phyloP scores from a whole-genome alignment of 1,284 basidiomycete genomes.

The Boletus calvinii region DNA sequence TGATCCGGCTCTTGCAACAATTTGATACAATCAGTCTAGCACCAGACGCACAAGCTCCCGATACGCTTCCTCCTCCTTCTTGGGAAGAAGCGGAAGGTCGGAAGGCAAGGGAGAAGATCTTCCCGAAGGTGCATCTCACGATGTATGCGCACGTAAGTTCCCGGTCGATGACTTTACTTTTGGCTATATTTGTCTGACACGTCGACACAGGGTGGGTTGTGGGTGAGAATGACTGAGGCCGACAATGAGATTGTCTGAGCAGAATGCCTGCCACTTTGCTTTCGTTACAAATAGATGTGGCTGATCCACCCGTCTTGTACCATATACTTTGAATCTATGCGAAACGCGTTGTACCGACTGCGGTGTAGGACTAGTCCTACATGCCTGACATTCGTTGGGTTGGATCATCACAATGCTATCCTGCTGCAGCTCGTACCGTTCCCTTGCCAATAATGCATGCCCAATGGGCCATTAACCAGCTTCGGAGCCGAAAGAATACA shows the following conservation, averaged over 20 bases:
- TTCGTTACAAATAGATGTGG: not conserved
- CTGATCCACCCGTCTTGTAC: not conserved
- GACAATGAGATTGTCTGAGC: constrained; percentile 12
- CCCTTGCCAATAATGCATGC: not conserved
- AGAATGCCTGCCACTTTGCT: not conserved
- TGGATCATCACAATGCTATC: not conserved
- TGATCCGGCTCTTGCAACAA: constrained; percentile 44
- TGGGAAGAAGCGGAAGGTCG: constrained; percentile 36
- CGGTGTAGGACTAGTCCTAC: too few relatives aligned
- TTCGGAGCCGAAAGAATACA: not conserved
- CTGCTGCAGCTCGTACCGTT: not conserved
- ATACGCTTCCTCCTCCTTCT: constrained; percentile 31
- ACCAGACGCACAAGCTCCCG: constrained; percentile 35
- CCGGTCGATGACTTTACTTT: not conserved
- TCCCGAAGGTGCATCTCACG: constrained; percentile 40
- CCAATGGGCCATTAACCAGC: not conserved
- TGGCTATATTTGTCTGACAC: not conserved
- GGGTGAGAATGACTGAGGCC: constrained; percentile 28
- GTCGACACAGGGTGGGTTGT: constrained; percentile 23
- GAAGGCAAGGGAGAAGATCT: constrained; percentile 38
- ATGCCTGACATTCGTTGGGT: not conserved
- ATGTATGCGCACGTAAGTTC: constrained; percentile 37
- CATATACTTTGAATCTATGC: not conserved
- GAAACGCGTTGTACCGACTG: not conserved
- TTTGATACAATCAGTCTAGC: constrained; percentile 39